Percentiles rank a stretch among this genome's conserved stretches.
These are phyloP conservation scores for Cocos nucifera DNA, from an alignment of 176 grass and related monocot species.

Conservation along the genomic window DNA sequence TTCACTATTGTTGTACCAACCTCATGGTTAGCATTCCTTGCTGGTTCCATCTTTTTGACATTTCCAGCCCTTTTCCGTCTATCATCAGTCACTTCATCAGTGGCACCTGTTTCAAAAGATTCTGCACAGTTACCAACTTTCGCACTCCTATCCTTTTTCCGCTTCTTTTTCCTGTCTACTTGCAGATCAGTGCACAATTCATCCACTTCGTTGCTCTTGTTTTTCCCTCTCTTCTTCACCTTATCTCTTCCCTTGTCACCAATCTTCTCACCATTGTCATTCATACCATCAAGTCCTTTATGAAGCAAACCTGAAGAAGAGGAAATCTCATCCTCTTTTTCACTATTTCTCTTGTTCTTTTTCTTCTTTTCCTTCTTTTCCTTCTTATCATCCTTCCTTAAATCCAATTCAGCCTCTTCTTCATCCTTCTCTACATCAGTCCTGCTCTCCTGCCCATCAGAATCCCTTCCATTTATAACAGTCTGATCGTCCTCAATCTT, in stretches of 20 bases:
- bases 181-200: too few species aligned
- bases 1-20: not conserved
- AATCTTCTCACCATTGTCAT: not conserved
- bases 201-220: too few species aligned
- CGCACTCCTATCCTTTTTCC: not conserved
- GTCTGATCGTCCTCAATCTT: too few species aligned
- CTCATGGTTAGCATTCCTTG: too few species aligned
- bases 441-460: not conserved
- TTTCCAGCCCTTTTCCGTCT: conserved; percentile 13
- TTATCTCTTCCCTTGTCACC: not conserved
- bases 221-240: not conserved
- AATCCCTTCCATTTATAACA: too few species aligned
- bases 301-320: not conserved
- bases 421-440: not conserved
- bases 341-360: not conserved
- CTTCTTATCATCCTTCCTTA: not conserved
- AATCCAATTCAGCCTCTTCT: not conserved
- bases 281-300: not conserved
- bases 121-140: not conserved
- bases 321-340: not conserved
- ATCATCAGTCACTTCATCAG: not conserved
- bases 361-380: conserved; percentile 3
- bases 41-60: conserved; percentile 3
- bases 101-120: conserved; percentile 15
- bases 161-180: not conserved